Evolutionary conservation across 495 filamentous ascomycete genomes (phyloP).

Genomic region (Friedmanniomyces simplex): DNA sequence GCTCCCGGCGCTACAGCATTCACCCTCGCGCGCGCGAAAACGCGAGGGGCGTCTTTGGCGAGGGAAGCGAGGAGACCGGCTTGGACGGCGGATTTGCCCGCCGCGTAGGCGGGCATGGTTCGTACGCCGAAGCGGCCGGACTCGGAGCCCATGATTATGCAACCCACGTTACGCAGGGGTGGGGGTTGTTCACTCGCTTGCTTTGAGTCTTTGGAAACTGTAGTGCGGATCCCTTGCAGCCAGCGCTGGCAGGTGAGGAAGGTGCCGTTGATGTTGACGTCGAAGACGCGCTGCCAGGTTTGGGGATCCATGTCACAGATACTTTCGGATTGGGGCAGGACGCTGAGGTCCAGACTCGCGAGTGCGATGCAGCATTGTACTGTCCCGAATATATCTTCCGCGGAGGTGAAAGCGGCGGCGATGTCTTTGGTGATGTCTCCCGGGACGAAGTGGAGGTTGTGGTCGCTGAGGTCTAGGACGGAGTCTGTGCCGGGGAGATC

Average conservation of each 20-base stretch:
- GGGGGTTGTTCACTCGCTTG: not conserved
- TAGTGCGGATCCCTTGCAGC: constrained; percentile 20
- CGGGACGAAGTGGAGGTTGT: constrained; percentile 1
- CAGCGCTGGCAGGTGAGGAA: constrained; percentile 34
- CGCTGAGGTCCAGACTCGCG: constrained; percentile 33
- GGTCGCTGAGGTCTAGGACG: not conserved
- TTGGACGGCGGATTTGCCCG: constrained; percentile 36
- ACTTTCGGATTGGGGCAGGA: constrained; percentile 28
- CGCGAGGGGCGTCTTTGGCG: constrained; percentile 29
- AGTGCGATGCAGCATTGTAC: constrained; percentile 35
- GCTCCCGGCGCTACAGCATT: constrained; percentile 37
- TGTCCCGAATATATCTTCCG: constrained; percentile 23
- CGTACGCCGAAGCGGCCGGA: constrained; percentile 36
- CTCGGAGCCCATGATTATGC: constrained; percentile 37
- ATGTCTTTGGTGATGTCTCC: constrained; percentile 31
- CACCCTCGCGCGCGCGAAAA: constrained; percentile 30
- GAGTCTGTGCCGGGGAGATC: constrained; percentile 23
- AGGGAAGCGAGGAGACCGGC: constrained; percentile 32
- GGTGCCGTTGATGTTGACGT: constrained; percentile 36
- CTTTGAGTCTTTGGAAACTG: not conserved
- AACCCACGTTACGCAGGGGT: constrained; percentile 29
- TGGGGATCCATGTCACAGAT: constrained; percentile 31
- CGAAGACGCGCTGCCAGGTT: constrained; percentile 30
- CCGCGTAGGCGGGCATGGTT: constrained; percentile 32
- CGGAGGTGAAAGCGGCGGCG: constrained; percentile 25